These are phyloP conservation scores for Aspergillus nanangensis DNA, from an alignment of 495 filamentous ascomycete species.

Conservation along the genomic window DNA sequence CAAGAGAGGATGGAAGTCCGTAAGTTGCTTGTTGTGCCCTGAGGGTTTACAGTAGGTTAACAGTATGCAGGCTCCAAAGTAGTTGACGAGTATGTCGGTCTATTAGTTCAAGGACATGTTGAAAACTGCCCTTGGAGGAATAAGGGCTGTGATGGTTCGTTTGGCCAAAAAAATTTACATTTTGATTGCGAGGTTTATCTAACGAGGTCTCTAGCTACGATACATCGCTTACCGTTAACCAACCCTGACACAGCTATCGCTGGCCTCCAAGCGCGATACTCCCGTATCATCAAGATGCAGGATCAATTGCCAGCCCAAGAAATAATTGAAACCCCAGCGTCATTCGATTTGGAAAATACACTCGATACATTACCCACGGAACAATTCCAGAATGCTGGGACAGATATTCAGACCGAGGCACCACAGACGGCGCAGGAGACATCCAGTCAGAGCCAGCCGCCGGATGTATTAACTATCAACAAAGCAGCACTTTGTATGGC, in stretches of 20 bases:
- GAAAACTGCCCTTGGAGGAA: constrained; percentile 83
- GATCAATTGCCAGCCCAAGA: constrained; percentile 46
- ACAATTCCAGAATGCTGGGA: constrained; percentile 21
- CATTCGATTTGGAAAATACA: constrained; percentile 31
- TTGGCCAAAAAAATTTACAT: background rate
- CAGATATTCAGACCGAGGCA: constrained; percentile 6
- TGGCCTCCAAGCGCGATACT: constrained; percentile 57
- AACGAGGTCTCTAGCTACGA: constrained; percentile 34
- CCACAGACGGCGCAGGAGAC: constrained; percentile 3
- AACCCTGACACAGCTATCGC: constrained; percentile 53
- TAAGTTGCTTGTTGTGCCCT: constrained; percentile 20
- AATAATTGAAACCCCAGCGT: constrained; percentile 43
- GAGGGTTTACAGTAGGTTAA: constrained; percentile 7
- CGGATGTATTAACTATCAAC: constrained; percentile 39
- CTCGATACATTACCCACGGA: constrained; percentile 27
- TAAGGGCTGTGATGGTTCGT: constrained; percentile 75
- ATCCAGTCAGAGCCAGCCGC: background rate
- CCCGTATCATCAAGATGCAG: constrained; percentile 42
- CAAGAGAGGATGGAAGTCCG: constrained; percentile 60
- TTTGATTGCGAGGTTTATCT: background rate
- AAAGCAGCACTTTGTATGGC: constrained; percentile 68
- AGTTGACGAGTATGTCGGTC: constrained; percentile 68
- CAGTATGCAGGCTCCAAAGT: constrained; percentile 44
- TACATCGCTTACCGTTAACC: constrained; percentile 52
- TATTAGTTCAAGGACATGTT: constrained; percentile 73